Evolutionary conservation across 768 basidiomycete species (phyloP), one percentile per base, ranked within the genome.

Genomic region (Hygrocybe punicea): DNA sequence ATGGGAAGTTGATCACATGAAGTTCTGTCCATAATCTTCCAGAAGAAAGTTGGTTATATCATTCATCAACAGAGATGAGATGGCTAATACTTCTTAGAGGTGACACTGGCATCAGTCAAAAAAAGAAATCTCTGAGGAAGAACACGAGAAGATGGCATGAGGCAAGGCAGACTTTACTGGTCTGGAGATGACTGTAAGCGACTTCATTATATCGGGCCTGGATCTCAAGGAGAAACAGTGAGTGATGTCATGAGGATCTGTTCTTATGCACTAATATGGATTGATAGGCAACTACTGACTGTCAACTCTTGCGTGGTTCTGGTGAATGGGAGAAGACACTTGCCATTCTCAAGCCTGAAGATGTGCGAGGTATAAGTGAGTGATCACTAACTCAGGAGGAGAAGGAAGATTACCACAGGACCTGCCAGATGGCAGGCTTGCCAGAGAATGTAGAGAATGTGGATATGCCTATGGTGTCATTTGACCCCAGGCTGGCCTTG

Each of bases 321-420:
- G 63, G 64, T 14, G 56, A 40, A 0, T 63, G 62, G 62, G 60
- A 63, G 48, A 17, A 13, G 14, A 29, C 8, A 11, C 25, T 64
- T 13, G 24, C 29, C 29, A 53, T 46, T 10, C 50, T 65, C 16
- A 33, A 56, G 13, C 16, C 51, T 9, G 24, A 57, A 13, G 60
- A 63, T 29, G 52, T 60, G n/a, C 57, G 58, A n/a, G n/a, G n/a
- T n/a, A n/a, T n/a, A n/a, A n/a, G n/a, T n/a, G n/a, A n/a, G n/a
- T n/a, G n/a, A n/a, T 34, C 56, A 0, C 33, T 68, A 4, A 65
- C 60, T 16, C 51, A 50, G 17, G 61, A 65, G 46, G 65, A 66
- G 56, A 58, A 59, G 54, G 57, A 65, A 21, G 62, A 61, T 25
- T 39, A 53, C 2, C 33, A 46, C 5, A 34, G 29, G 36, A 56